Evolutionary conservation across 1,284 basidiomycete genomes (phyloP), one percentile per base, ranked within the genome.

Genomic region (Xerocomus amazonicus): DNA sequence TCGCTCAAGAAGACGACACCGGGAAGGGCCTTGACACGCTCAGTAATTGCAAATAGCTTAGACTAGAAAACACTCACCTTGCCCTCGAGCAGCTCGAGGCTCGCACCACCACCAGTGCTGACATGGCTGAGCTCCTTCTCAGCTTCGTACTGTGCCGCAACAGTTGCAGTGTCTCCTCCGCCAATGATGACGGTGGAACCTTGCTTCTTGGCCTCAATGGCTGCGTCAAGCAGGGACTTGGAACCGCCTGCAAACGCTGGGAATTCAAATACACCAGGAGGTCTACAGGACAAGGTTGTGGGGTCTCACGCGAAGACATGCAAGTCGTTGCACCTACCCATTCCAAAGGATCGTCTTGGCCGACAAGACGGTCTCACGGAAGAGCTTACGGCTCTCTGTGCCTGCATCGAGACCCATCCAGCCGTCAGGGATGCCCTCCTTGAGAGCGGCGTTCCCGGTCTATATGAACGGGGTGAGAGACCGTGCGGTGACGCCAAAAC

Each of bases 341-440:
- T 99, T 99, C 95, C 96, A 99, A 53, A 99, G 85, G 69, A 99
- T 95, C 42, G 97, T 99, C 81, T 95, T 98, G 56, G 93, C 79
- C 65, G 90, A 84, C 50, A 87, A 69, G 53, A 98, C 94, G 23
- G 93, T 84, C 61, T 86, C 66, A 45, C 76, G 78, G 78, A 90
- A 99, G 54, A 91, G 73, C 64, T 91, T 77, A 48, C 83, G 83
- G 58, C 87, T 92, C 76, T 96, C 80, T 34, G 79, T 81, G 54
- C 94, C 94, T 49, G 77, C 85, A 70, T 95, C 96, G 47, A 99
- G 87, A 64, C 96, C 97, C 87, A 95, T 87, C 91, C 92, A 95
- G 44, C 83, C 90, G 47, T 90, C 87, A 9, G 92, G 93, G 65
- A 99, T 97, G 48, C 96, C 96, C 57, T 89, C 79, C 48, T 75